These are phyloP conservation scores for Sugiyamaella smithiae DNA, from an alignment of 805 yeast genomes.

Conservation along the genomic window DNA sequence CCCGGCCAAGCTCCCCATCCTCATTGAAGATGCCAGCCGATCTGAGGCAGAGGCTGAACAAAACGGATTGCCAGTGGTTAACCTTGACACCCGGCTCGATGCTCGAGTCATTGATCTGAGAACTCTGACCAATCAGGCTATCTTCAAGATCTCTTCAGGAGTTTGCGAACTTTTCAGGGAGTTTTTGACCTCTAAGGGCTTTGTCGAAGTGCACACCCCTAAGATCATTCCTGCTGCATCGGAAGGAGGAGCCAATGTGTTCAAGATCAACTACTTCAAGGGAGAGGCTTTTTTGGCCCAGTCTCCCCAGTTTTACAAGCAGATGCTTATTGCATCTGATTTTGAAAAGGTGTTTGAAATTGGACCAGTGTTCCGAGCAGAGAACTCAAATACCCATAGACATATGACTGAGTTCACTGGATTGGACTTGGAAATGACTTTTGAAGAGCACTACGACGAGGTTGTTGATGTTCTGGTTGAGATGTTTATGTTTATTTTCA, in stretches of 20 bases:
- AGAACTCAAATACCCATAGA: slow-evolving; percentile 97
- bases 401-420: slow-evolving; percentile 99
- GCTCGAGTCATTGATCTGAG: slow-evolving; percentile 94
- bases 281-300: slow-evolving; percentile 92
- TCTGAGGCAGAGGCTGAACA: slow-evolving; percentile 82
- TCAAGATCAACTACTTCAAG: slow-evolving; percentile 90
- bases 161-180: slow-evolving; percentile 87
- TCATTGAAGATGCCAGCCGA: slow-evolving; percentile 95
- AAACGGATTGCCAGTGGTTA: slow-evolving; percentile 89
- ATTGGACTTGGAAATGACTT: slow-evolving; percentile 95
- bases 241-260: slow-evolving; percentile 97
- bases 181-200: slow-evolving; percentile 62
- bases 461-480: slow-evolving; percentile 61
- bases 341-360: slow-evolving; percentile 94
- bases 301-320: slow-evolving; percentile 97
- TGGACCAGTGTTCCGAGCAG: slow-evolving; percentile 99
- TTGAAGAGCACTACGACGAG: slow-evolving; percentile 98
- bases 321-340: slow-evolving; percentile 96
- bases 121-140: slow-evolving; percentile 96
- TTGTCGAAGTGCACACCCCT: slow-evolving; percentile 94
- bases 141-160: slow-evolving; percentile 89
- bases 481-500: slow-evolving; percentile 83
- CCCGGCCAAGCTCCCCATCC: slow-evolving; percentile 87
- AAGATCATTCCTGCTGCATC: slow-evolving; percentile 92
- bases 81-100: slow-evolving; percentile 94